Base-by-base conservation (phyloP, 345 rosid genomes). In the Gossypium sturtianum region DNA sequence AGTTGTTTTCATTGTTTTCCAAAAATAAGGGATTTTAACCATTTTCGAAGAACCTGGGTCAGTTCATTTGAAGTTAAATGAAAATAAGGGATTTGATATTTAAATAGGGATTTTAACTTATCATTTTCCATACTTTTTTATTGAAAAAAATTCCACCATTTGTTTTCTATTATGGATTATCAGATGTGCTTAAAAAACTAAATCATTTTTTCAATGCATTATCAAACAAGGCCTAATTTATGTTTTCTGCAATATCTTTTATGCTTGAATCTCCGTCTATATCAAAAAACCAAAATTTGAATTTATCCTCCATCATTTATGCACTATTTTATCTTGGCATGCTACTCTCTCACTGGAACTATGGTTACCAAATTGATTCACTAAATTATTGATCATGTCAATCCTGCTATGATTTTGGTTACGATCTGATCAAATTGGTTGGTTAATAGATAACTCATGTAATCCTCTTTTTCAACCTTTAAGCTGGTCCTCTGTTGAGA, bases 331-430 rank as follows among this genome's bases (percentile, higher is more conserved):
- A 71, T 34, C n/a, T 41, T 71, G 45, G 45, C 60, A 57, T 57
- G 49, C 38, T 41, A 22, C 29, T 54, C n/a, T 68, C 48, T 58
- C 2, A 47, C 49, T 19, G 11, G 20, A 19, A 38, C 19, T 29
- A 15, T 75, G 71, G 47, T 17, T 9, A 27, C 38, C n/a, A 13
- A 19, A 34, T 68, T 68, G 58, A 68, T 59, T 12, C 0, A 58
- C 44, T 59, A 67, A 75, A 17, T n/a, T 67, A 16, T 52, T 66
- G 66, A 19, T 52, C 25, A n/a, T 75, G 51, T 47, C 9, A 12
- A 9, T 29, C 59, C 59, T 75, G 53, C 70, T 75, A n/a, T 66
- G 15, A 17, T 66, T 45, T 65, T 65, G 52, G 53, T 75, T 58
- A 23, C 15, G 1, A 72, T 23, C 66, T 56, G 41, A 58, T 72